phyloP scores from a whole-genome alignment of 176 grass and related monocot genomes.

The Neostapfia colusana region DNA sequence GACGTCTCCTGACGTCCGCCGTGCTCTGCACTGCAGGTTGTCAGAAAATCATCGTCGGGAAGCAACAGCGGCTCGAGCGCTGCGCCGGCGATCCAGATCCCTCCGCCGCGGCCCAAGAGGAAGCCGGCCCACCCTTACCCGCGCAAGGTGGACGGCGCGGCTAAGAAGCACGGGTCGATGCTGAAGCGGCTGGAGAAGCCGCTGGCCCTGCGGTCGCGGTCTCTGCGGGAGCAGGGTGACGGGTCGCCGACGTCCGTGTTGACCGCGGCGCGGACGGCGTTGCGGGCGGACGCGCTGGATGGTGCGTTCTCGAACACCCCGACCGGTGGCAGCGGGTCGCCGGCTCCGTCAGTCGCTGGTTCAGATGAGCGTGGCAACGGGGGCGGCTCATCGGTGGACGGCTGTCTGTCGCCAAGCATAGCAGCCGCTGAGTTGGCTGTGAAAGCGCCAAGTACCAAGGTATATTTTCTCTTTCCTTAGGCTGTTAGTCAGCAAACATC shows the following conservation, averaged over 20 bases:
- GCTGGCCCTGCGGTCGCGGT: conserved; percentile 30
- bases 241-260: conserved; percentile 81
- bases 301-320: conserved; percentile 21
- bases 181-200: conserved; percentile 53
- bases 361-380: conserved; percentile 43
- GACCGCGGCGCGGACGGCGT: conserved; percentile 23
- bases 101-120: conserved; percentile 90
- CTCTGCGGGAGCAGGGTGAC: conserved; percentile 50
- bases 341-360: conserved; percentile 33
- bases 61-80: conserved; percentile 17
- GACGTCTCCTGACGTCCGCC: conserved; percentile 18
- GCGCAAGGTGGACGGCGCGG: conserved; percentile 57
- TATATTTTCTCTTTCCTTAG: conserved; percentile 19
- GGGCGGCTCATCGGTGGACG: conserved; percentile 42
- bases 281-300: conserved; percentile 1
- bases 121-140: conserved; percentile 79
- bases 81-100: conserved; percentile 71
- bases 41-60: conserved; percentile 53
- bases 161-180: conserved; percentile 32
- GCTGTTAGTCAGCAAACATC: not conserved
- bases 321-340: conserved; percentile 42
- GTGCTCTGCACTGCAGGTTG: conserved; percentile 50
- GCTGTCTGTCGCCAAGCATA: conserved; percentile 19
- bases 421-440: conserved; percentile 9
- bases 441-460: conserved; percentile 27